Evolutionary conservation across 371 early-diverging fungal species (phyloP).

Genomic region (Mortierella sp.): DNA sequence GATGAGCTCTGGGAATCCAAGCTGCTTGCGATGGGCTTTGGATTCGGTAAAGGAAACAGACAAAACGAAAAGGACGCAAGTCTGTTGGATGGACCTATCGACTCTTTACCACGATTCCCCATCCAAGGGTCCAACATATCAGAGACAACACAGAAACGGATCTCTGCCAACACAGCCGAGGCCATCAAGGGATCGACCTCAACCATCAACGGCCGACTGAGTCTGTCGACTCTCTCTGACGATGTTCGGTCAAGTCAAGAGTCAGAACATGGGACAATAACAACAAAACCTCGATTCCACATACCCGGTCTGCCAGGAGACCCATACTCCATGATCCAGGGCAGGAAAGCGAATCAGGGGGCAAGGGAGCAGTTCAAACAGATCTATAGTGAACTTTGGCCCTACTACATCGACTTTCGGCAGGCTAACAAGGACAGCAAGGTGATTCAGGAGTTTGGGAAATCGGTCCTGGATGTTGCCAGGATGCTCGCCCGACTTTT

Average conservation of each 20-base stretch:
- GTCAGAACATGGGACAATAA: conserved; percentile 50
- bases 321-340: conserved; percentile 64
- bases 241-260: conserved; percentile 57
- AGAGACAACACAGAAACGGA: conserved; percentile 36
- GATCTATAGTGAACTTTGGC: conserved; percentile 70
- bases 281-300: conserved; percentile 52
- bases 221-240: conserved; percentile 35
- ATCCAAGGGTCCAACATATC: conserved; percentile 37
- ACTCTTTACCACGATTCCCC: conserved; percentile 35
- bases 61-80: background rate
- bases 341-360: conserved; percentile 62
- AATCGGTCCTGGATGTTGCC: conserved; percentile 75
- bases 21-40: conserved; percentile 53
- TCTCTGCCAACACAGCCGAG: conserved; percentile 35
- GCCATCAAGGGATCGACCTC: conserved; percentile 19
- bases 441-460: conserved; percentile 75
- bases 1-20: conserved; percentile 75
- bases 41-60: conserved; percentile 12
- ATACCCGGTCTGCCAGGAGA: conserved; percentile 71
- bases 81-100: conserved; percentile 34
- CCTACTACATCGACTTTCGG: conserved; percentile 81
- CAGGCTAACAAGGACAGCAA: conserved; percentile 71
- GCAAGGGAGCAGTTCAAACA: conserved; percentile 78
- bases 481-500: conserved; percentile 70
- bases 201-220: conserved; percentile 9